Evolutionary conservation across 805 yeast genomes (phyloP), one percentile per base, ranked within the genome.

Genomic region (Wickerhamiella bombiphila): DNA sequence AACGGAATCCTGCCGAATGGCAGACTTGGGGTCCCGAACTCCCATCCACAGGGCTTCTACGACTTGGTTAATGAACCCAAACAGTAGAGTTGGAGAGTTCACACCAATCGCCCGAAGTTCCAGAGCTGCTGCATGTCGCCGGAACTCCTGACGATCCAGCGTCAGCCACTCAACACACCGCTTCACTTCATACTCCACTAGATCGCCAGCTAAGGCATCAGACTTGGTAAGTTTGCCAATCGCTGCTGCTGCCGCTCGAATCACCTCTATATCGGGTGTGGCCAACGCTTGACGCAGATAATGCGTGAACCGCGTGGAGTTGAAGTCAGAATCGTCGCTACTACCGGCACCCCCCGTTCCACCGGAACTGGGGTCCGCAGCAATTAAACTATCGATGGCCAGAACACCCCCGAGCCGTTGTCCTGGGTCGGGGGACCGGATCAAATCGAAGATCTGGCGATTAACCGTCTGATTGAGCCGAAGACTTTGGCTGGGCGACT

Each of bases 151-250:
- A 46, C 82, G 76, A 44, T 85, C 94, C n/a, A 78, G 68, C 24
- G 82, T 80, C 18, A 88, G 68, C 88, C 95, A 79, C 57, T 91
- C 98, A 36, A 88, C 66, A 29, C 94, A 82, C 35, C 80, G 68
- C 52, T 79, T 81, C 6, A 91, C 91, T 56, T 88, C 95, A 49
- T 74, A 80, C 44, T 88, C 96, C 20, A 91, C 95, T 55, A 88
- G 79, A 36, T 85, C 95, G 1, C 93, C 85, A 0, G 94, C 82
- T 38, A 85, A 59, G 1, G 93, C 74, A 20, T 94, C 94, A 0
- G 93, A 88, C 4, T 76, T 72, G 0, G 96, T 93, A 46, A 88
- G 64, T 51, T 78, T 79, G 9, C 97, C 98, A 45, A 91, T 64
- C 0, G 94, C 82, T 37, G 69, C 69, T 0, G 94, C 85, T 2